Percentiles rank a stretch among this genome's conserved stretches.
These are phyloP conservation scores for Yamadazyma dushanensis DNA, from an alignment of 1,139 yeast genomes.

Conservation along the genomic window DNA sequence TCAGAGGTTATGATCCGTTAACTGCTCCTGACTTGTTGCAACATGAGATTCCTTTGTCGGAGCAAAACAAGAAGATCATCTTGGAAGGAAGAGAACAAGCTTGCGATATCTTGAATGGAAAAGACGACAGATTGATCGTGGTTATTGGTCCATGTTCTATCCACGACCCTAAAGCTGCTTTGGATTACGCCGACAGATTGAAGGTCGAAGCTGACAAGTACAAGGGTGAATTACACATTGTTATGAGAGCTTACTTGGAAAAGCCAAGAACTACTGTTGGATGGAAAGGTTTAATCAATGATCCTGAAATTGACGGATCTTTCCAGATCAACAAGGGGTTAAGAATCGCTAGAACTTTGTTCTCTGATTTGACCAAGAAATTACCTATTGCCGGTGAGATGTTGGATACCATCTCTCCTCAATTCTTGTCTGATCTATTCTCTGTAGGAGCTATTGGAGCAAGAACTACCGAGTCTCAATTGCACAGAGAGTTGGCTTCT, in stretches of 20 bases:
- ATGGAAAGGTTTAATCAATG: slow-evolving; percentile 98
- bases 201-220: slow-evolving; percentile 68
- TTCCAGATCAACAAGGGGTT: slow-evolving; percentile 96
- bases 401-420: slow-evolving; percentile 99
- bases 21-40: slow-evolving; percentile 94
- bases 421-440: slow-evolving; percentile 85
- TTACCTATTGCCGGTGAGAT: slow-evolving; percentile 95
- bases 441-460: slow-evolving; percentile 99
- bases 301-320: slow-evolving; percentile 90
- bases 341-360: slow-evolving; percentile 81
- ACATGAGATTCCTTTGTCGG: slow-evolving; percentile 77
- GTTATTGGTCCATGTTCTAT: slow-evolving; percentile 97
- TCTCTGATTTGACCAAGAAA: slow-evolving; percentile 74
- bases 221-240: slow-evolving; percentile 70
- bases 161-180: slow-evolving; percentile 87
- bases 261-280: slow-evolving; percentile 99
- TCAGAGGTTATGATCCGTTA: slow-evolving; percentile 85
- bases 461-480: slow-evolving; percentile 96
- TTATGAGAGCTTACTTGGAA: slow-evolving; percentile 97
- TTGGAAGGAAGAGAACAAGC: slow-evolving; percentile 77
- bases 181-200: slow-evolving; percentile 79
- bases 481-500: slow-evolving; percentile 95
- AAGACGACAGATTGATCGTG: slow-evolving; percentile 75
- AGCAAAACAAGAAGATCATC: slow-evolving; percentile 59
- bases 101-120: slow-evolving; percentile 66